Evolutionary conservation across 495 filamentous ascomycete genomes (phyloP).

Genomic region (Xylaria longipes): DNA sequence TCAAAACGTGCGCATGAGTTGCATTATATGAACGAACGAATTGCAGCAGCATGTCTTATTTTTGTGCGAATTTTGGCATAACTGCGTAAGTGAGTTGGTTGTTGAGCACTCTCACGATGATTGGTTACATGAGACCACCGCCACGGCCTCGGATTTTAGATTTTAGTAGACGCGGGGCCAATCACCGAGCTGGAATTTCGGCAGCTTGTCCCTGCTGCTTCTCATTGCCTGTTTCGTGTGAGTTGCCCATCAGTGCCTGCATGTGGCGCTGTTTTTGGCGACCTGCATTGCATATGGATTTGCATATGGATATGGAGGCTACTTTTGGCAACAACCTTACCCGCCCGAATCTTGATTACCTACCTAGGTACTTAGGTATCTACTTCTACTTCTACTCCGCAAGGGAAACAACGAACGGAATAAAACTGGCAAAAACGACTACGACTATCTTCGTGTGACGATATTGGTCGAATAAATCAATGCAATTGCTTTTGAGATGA

Average conservation of each 20-base stretch:
- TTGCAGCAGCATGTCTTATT: not conserved
- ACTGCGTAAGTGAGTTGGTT: not conserved
- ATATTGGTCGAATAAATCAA: no score
- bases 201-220: not conserved
- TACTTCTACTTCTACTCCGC: no score
- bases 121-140: not conserved
- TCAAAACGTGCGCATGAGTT: not conserved
- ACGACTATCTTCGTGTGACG: no score
- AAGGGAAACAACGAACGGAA: no score
- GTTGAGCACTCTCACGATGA: not conserved
- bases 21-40: not conserved
- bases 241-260: not conserved
- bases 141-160: not conserved
- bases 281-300: conserved; percentile 8
- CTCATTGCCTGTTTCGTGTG: not conserved
- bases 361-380: no score
- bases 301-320: no score
- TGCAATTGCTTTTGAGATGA: no score
- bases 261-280: not conserved
- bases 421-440: no score
- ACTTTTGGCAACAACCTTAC: not conserved
- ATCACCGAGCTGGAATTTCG: not conserved
- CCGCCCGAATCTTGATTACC: not conserved
- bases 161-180: not conserved
- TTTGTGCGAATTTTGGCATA: not conserved